phyloP scores from a whole-genome alignment of 2,329 filamentous ascomycete genomes.

The Neodidymelliopsis sp. region DNA sequence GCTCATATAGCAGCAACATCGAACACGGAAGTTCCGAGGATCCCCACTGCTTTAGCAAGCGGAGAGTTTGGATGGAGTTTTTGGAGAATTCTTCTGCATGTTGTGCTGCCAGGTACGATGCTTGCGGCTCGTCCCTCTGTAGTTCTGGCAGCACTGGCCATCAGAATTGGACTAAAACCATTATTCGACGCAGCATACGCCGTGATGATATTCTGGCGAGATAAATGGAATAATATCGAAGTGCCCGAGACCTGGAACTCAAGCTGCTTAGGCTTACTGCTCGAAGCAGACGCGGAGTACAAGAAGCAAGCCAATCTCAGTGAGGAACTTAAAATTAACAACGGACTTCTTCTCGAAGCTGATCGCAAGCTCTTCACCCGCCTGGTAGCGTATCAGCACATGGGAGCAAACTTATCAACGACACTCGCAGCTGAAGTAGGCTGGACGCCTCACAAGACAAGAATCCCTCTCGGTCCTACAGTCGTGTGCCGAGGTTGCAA shows the following conservation, averaged over 20 bases:
- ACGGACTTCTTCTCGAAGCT: slow-evolving; percentile 43
- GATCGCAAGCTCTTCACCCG: slow-evolving; percentile 56
- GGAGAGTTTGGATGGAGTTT: slow-evolving; percentile 50
- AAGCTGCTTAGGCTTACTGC: slow-evolving; percentile 55
- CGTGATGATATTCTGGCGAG: slow-evolving; percentile 53
- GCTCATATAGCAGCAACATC: slow-evolving; percentile 49
- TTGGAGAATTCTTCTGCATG: slow-evolving; percentile 59
- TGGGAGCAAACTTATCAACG: slow-evolving; percentile 57
- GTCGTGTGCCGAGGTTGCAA: slow-evolving; percentile 53
- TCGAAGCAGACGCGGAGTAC: slow-evolving; percentile 54
- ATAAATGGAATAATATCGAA: slow-evolving; percentile 58
- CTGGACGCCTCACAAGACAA: slow-evolving; percentile 58
- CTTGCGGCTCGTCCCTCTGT: slow-evolving; percentile 55
- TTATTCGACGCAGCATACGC: slow-evolving; percentile 52
- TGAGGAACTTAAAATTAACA: slow-evolving; percentile 33
- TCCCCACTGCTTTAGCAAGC: slow-evolving; percentile 55
- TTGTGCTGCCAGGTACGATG: slow-evolving; percentile 59
- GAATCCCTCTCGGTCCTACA: slow-evolving; percentile 54
- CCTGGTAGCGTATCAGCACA: slow-evolving; percentile 57
- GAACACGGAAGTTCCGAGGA: slow-evolving; percentile 48
- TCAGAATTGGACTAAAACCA: slow-evolving; percentile 58
- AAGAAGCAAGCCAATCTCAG: slow-evolving; percentile 11
- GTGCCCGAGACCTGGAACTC: slow-evolving; percentile 61
- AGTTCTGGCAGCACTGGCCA: slow-evolving; percentile 57
- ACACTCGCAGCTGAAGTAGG: slow-evolving; percentile 54